Evolutionary conservation across 345 rosid species (phyloP), one percentile per base, ranked within the genome.

Genomic region (Lepidium sativum): DNA sequence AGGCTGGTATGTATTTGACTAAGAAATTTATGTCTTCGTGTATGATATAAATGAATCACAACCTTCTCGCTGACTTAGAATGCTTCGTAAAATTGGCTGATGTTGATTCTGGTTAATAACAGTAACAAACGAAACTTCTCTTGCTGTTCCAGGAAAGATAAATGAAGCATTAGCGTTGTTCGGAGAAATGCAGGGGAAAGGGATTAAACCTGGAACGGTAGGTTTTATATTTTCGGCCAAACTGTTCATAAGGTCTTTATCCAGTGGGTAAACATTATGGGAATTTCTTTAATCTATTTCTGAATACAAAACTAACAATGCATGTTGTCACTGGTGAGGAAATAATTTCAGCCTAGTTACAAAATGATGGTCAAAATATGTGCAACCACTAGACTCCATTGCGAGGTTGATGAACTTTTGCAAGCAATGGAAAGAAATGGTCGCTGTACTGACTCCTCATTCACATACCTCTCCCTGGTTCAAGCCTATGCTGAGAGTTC

Each of bases 161-260:
- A 75, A 55, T 29, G 86, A 82, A 76, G 92, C 92, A 63, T 75
- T 77, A 54, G 60, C 67, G 23, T 71, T 90, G 58, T 87, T 87
- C 68, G 29, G 63, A 64, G 77, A 79, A 69, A 80, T 87, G 92
- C 87, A 65, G 79, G 83, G 77, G 75, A 85, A 78, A 75, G 90
- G 95, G 69, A 82, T 85, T 66, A 84, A 75, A 58, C 95, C 92
- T 39, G 95, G 86, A 69, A 61, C 14, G 87, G 97, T 85, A 84
- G 21, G 84, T 20, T 34, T 42, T 13, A 55, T 23, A 25, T 68
- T 8, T 11, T 18, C 6, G 20, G 48, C 38, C 25, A 17, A 29
- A 39, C 2, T 48, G 37, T 31, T 16, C 10, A 15, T 33, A 13
- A 21, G 20, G 33, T 49, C 55, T 27, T 27, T 67, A 35, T 54